These are phyloP conservation scores for Fusarium fracticaudum DNA, from an alignment of 2,329 filamentous ascomycete genomes.

Conservation along the genomic window DNA sequence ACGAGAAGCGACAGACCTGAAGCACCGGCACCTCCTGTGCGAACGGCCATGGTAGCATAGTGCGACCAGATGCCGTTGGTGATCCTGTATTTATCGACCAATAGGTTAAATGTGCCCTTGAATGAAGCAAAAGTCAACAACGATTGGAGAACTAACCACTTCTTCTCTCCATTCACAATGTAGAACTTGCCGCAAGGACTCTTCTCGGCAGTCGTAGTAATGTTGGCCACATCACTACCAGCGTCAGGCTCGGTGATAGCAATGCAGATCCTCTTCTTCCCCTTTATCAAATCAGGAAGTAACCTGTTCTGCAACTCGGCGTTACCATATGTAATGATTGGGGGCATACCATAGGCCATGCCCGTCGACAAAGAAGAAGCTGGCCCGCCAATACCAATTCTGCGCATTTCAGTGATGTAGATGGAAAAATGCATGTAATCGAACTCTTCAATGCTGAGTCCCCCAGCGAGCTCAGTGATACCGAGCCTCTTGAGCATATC, in stretches of 20 bases:
- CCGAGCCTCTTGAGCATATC: background rate
- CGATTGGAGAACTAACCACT: background rate
- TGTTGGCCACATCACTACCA: background rate
- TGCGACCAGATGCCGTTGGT: background rate
- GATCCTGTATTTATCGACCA: rapidly evolving
- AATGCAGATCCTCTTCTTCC: background rate
- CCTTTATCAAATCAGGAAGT: background rate
- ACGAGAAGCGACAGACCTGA: background rate
- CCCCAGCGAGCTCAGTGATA: background rate
- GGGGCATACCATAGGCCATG: background rate
- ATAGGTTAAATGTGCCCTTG: rapidly evolving
- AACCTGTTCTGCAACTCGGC: background rate
- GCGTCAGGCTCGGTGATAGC: background rate
- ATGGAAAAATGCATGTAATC: background rate
- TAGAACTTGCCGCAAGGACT: background rate
- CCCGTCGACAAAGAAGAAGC: background rate
- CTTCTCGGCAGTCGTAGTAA: background rate
- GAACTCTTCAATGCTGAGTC: background rate
- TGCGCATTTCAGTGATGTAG: background rate
- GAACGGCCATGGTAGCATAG: background rate
- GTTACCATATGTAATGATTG: background rate
- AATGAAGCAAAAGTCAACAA: rapidly evolving
- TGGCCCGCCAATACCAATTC: background rate
- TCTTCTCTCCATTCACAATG: background rate
- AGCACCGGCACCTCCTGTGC: background rate